Base-by-base conservation (phyloP, 106 monocot species). In the Dendrobium huoshanense region DNA sequence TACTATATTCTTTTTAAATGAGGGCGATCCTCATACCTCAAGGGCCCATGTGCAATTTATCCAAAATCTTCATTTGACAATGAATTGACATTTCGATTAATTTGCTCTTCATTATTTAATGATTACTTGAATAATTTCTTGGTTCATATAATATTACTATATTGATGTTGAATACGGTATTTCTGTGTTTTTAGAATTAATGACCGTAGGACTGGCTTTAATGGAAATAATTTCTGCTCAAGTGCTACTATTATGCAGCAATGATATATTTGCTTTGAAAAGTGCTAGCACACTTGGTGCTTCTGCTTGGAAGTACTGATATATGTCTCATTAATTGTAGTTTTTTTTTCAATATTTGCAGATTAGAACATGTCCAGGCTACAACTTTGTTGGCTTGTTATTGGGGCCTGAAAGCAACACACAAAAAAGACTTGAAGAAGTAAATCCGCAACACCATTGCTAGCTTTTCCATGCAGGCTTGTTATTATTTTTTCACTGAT, bases 391-490 rank as follows among this genome's bases (percentile, higher is more conserved):
- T 80, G 84, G 88, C 45, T 72, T 95, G 73, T 56, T 98, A 47
- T 79, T 98, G 85, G 94, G 97, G 25, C 84, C 94, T 78, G 92
- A 90, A 85, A 92, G 85, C 87, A 91, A 92, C 83, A 88, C 89
- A 2, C 92, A 92, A 67, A 98, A 92, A 79, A 82, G 91, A 78
- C 85, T 98, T 19, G 93, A 94, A 82, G 89, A 98, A 83, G 97
- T 98, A 90, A 87, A 82, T 27, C 74, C 41, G 27, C 11, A 27
- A 27, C 27, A 11, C 9, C 7, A 25, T 48, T 13, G 20, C 76
- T 76, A 43, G 76, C 10, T 74, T 41, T 74, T 18, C 0, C 73
- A 16, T 16, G 0, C 41, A 44, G 2, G 9, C 18, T 51, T 76
- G 45, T 27, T 76, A 27, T 76, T 76, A 44, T 42, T 74, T 74